Percentiles rank a stretch among this genome's conserved stretches.
Evolutionary conservation across 257 asterid genomes (phyloP).

Genomic region (Gardenia jasminoides): DNA sequence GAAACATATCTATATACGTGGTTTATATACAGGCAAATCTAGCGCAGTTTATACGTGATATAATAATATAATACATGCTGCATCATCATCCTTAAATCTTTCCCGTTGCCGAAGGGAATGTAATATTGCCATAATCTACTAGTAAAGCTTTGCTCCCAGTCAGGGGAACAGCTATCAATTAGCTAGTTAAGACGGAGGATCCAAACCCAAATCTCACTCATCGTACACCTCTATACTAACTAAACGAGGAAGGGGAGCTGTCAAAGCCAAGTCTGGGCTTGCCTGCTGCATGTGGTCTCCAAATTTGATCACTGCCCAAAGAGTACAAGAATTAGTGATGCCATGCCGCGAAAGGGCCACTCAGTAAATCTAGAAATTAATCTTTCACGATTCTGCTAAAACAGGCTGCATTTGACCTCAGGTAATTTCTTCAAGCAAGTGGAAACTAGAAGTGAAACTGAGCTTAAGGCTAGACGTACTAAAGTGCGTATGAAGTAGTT

Average conservation of each 20-base stretch:
- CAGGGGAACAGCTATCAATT: background rate
- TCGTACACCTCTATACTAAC: background rate
- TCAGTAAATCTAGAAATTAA: background rate
- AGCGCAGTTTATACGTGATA: background rate
- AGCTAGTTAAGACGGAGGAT: background rate
- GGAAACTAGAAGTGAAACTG: background rate
- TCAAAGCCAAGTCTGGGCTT: background rate
- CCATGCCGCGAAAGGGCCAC: background rate
- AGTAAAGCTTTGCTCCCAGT: background rate
- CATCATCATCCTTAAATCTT: background rate
- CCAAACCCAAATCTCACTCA: background rate
- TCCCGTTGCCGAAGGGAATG: background rate
- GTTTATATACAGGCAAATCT: too few relatives aligned
- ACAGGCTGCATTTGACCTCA: background rate
- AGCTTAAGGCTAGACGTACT: background rate
- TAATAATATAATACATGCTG: too few relatives aligned
- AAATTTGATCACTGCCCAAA: constrained; percentile 18
- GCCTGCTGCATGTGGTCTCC: background rate
- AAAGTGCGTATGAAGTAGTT: too few relatives aligned
- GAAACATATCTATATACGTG: background rate
- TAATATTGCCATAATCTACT: background rate
- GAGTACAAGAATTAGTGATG: background rate
- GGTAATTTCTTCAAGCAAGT: background rate
- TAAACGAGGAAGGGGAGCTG: background rate
- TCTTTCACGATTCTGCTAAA: background rate